Conservation (phyloP, 1,284 basidiomycete species). For the Irpex rosettiformis region DNA sequence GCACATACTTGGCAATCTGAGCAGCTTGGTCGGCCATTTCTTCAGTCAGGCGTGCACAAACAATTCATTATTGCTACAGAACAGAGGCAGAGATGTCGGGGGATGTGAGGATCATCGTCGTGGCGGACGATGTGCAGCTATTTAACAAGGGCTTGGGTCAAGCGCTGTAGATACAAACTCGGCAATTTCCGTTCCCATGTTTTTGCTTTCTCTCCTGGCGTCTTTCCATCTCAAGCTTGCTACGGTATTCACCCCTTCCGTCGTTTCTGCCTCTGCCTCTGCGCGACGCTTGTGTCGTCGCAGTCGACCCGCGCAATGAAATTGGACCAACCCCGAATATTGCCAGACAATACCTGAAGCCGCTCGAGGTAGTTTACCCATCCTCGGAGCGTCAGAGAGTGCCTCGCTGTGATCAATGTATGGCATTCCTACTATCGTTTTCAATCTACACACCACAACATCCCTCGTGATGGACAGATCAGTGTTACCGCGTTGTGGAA, state of each 20-base stretch:
- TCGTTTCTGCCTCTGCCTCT: too few species aligned
- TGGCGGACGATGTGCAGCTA: constrained; percentile 10
- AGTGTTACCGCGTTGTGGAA: background rate
- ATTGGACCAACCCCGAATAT: background rate
- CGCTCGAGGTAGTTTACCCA: background rate
- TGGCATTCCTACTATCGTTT: background rate
- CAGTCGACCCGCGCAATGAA: too few species aligned
- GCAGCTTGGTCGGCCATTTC: constrained; percentile 27
- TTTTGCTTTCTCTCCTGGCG: constrained; percentile 1
- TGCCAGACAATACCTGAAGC: background rate
- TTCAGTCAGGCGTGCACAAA: constrained; percentile 8
- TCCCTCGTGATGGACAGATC: background rate
- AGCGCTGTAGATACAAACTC: background rate
- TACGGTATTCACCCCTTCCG: too few species aligned
- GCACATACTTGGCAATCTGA: constrained; percentile 23
- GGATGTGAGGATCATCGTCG: constrained; percentile 14
- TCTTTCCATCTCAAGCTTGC: background rate
- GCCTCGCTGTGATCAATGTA: constrained; percentile 1
- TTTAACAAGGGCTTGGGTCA: background rate
- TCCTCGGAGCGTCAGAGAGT: background rate
- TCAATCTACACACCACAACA: background rate
- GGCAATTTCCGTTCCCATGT: background rate
- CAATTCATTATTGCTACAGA: constrained; percentile 6
- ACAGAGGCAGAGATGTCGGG: background rate
- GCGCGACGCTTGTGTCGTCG: too few species aligned